phyloP scores from a whole-genome alignment of 108 stramenopile genomes.

The Cyclotella baltica region DNA sequence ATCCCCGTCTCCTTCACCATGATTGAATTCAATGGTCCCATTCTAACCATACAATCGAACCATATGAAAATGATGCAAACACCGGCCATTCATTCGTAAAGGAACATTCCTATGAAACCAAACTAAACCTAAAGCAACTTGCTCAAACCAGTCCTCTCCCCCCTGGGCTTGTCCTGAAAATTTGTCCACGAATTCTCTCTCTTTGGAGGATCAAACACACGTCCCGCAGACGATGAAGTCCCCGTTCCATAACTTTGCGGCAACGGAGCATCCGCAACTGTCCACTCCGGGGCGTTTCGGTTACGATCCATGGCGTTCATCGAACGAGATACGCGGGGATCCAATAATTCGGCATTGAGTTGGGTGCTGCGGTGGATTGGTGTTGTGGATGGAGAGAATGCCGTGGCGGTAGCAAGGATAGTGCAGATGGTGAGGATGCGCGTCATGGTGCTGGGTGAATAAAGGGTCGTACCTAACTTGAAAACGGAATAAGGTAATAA shows the following conservation, averaged over 20 bases:
- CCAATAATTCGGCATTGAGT: neutral
- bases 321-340: conserved; percentile 3
- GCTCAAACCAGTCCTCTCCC: conserved; percentile 8
- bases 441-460: conserved; percentile 7
- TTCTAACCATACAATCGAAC: no score
- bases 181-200: conserved; percentile 18
- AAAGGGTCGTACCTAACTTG: no score
- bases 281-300: neutral
- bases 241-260: neutral
- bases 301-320: conserved; percentile 16
- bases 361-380: neutral
- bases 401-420: conserved; percentile 7
- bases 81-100: neutral
- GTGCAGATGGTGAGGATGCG: neutral
- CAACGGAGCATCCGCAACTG: conserved; percentile 2
- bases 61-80: no score
- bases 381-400: conserved; percentile 9
- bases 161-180: conserved; percentile 19
- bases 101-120: neutral
- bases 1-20: no score
- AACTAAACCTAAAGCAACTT: neutral
- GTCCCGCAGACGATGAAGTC: neutral
- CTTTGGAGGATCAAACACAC: conserved; percentile 20
- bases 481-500: no score
- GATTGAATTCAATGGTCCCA: no score